Evolutionary conservation across 2,329 filamentous ascomycete species (phyloP), one percentile per base, ranked within the genome.

Genomic region (Talaromyces islandicus): DNA sequence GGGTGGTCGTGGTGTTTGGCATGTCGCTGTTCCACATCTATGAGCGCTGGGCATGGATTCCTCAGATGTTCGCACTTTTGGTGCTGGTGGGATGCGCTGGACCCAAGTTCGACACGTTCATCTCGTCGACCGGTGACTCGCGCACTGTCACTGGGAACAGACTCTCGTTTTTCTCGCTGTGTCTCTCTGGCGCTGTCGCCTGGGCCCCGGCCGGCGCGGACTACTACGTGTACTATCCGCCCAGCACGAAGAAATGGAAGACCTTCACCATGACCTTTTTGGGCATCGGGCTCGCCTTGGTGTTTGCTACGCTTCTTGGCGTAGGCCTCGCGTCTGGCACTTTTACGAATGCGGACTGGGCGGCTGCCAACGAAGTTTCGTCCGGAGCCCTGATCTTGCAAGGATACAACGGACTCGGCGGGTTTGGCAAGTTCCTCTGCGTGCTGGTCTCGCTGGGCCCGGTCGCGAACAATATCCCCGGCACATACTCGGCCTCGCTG

Each of bases 221-320:
- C 61, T 78, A 77, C 63, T 78, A 75, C 50, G 76, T 78, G 46
- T 78, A 79, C 63, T 77, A 77, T 60, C 74, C 75, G 0, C 69
- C 73, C 2, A 64, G 69, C 2, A 73, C 75, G 12, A 70, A 69
- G 55, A 70, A 69, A 55, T 72, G 69, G 63, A 70, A 70, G 46
- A 72, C 71, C 30, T 78, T 77, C 63, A 60, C 67, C 2, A 71
- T 74, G 58, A 78, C 77, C 1, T 71, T 73, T 12, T 61, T 69
- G 3, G 77, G 75, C 4, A 64, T 71, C 14, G 69, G 70, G 11
- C 48, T 72, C 1, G 70, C 72, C 2, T 71, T 74, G 60, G 63
- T 68, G 4, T 70, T 74, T 55, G 70, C 73, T 4, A 66, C 76
- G 51, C 64, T 78, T 6, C 64, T 80, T 6, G 77, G 77, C 12